phyloP scores from a whole-genome alignment of 164 flowering plant genomes.

The Aristolochia fimbriata region DNA sequence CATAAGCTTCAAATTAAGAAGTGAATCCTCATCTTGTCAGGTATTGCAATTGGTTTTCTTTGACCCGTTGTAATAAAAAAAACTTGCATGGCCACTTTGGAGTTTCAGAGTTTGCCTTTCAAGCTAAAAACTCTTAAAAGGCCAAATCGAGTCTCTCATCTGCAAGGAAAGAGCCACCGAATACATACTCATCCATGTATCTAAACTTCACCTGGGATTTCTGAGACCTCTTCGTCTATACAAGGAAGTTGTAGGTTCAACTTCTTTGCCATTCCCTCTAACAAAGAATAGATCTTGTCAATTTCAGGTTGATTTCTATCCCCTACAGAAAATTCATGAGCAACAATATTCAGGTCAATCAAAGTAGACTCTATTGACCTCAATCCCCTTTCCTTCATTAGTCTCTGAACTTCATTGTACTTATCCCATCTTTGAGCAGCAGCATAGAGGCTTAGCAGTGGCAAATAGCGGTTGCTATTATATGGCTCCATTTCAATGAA shows the following conservation, averaged over 20 bases:
- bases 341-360: slow-evolving; percentile 3
- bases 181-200: background rate
- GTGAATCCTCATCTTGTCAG: no score
- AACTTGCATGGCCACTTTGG: no score
- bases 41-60: no score
- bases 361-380: slow-evolving; percentile 1
- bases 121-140: no score
- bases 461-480: slow-evolving; percentile 1
- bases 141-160: no score
- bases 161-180: no score
- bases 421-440: background rate
- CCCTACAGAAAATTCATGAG: slow-evolving; percentile 1
- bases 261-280: background rate
- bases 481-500: slow-evolving; percentile 2
- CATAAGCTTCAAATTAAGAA: no score
- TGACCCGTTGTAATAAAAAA: no score
- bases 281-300: background rate
- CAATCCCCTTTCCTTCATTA: slow-evolving; percentile 1
- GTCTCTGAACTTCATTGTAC: background rate
- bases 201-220: no score
- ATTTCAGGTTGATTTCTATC: background rate
- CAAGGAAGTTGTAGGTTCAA: background rate
- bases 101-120: no score
- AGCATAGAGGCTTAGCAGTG: slow-evolving; percentile 1
- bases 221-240: background rate